These are phyloP conservation scores for Aspergillus pseudoviridinutans DNA, from an alignment of 2,329 filamentous ascomycete species.

Conservation along the genomic window DNA sequence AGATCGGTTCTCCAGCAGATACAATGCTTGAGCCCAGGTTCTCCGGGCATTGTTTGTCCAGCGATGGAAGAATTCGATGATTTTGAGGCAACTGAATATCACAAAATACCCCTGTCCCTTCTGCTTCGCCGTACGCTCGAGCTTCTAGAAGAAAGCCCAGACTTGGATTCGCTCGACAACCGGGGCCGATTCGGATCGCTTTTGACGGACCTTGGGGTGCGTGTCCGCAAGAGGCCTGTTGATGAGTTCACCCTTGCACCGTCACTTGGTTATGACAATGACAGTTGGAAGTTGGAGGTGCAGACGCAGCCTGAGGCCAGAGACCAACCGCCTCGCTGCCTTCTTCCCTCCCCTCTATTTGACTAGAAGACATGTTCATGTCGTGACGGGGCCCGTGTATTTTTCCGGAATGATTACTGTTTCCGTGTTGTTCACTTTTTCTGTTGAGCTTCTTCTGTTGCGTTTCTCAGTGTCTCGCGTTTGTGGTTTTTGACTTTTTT, in stretches of 20 bases:
- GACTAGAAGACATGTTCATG: conserved; percentile 2
- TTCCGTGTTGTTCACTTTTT: neutral
- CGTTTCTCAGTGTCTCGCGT: neutral
- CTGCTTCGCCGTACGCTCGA: conserved; percentile 12
- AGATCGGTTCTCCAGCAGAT: neutral
- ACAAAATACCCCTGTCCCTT: conserved; percentile 10
- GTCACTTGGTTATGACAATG: conserved; percentile 1
- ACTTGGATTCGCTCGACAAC: conserved; percentile 17
- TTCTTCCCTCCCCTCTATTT: conserved; percentile 8
- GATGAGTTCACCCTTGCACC: neutral
- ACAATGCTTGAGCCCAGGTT: conserved; percentile 2
- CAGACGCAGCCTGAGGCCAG: neutral
- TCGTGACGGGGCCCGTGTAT: neutral
- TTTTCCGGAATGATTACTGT: neutral
- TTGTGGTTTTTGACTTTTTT: neutral
- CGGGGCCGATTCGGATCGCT: conserved; percentile 14
- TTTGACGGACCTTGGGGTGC: conserved; percentile 10
- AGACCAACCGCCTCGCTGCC: neutral
- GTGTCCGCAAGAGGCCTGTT: neutral
- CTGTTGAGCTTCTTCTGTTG: neutral
- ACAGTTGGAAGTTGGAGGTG: conserved; percentile 5
- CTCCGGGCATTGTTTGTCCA: conserved; percentile 7
- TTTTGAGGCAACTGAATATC: conserved; percentile 6
- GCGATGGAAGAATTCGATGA: conserved; percentile 2
- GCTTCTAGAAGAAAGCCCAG: conserved; percentile 11